phyloP scores from a whole-genome alignment of 83 land plant genomes.

The Thuja plicata region DNA sequence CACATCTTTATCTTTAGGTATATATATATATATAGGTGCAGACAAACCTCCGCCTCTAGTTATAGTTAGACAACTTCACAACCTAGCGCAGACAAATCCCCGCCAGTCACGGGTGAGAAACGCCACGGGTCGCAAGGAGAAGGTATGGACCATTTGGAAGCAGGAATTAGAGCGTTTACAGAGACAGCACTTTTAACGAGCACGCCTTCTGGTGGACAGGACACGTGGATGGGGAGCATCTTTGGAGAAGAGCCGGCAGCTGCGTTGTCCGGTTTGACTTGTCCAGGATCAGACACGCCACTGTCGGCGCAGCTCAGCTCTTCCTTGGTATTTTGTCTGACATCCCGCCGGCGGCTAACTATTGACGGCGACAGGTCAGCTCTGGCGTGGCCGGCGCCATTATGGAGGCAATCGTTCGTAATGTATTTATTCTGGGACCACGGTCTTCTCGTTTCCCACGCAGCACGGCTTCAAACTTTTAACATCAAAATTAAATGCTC shows the following conservation, averaged over 20 bases:
- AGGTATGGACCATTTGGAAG: constrained; percentile 1
- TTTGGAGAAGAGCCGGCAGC: background rate
- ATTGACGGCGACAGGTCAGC: background rate
- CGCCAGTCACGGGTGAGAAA: background rate
- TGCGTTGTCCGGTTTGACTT: background rate
- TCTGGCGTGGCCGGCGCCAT: background rate
- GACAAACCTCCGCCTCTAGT: too few species aligned
- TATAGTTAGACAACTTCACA: too few species aligned
- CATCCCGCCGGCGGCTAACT: background rate
- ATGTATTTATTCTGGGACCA: background rate
- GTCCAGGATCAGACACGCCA: background rate
- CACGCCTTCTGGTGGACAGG: background rate
- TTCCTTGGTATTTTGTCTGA: background rate
- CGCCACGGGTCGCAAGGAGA: background rate
- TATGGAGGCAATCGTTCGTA: background rate
- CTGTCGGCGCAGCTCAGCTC: constrained; percentile 4
- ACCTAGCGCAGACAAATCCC: background rate
- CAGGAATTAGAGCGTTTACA: background rate
- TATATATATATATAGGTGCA: too few species aligned
- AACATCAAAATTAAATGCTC: background rate
- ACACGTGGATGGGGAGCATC: background rate
- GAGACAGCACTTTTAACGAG: constrained; percentile 6
- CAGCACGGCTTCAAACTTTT: background rate
- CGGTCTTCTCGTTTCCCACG: background rate
- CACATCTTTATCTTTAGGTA: too few species aligned